Evolutionary conservation across 768 basidiomycete genomes (phyloP).

Genomic region (Kwoniella europaea): DNA sequence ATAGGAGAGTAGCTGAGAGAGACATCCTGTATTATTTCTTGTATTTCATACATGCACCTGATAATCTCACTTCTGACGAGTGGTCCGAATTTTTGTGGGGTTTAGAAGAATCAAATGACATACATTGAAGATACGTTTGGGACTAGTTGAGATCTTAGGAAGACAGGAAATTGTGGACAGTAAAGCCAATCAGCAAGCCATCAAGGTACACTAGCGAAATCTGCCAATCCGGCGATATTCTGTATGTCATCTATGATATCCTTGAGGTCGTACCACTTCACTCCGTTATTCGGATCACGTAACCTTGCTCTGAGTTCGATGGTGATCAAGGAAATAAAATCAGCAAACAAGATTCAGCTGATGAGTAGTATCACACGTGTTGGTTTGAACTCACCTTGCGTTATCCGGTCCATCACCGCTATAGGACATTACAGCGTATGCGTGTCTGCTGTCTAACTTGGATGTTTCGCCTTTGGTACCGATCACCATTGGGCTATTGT

Average conservation of each 20-base stretch:
- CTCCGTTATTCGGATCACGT: neutral
- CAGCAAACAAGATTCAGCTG: neutral
- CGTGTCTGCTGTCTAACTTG: neutral
- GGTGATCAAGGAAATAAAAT: neutral
- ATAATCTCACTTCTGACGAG: too few species aligned
- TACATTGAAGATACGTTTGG: too few species aligned
- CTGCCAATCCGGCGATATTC: neutral
- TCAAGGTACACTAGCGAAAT: conserved; percentile 4
- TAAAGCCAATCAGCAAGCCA: neutral
- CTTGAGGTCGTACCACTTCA: neutral
- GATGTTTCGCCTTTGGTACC: neutral
- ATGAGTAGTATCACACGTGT: neutral
- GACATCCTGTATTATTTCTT: too few species aligned
- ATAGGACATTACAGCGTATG: conserved; percentile 1
- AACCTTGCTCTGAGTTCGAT: neutral
- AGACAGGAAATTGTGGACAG: too few species aligned
- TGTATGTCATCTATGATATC: neutral
- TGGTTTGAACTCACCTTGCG: neutral
- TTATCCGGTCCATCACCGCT: neutral
- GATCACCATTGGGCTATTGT: neutral
- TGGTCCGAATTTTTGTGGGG: too few species aligned
- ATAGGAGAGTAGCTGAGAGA: too few species aligned
- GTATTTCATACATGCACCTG: too few species aligned
- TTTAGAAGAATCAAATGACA: too few species aligned
- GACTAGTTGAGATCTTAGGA: too few species aligned